Percentiles rank a stretch among this genome's conserved stretches.
Conservation (phyloP, 805 yeast genomes). For the Yamadazyma olivae region DNA sequence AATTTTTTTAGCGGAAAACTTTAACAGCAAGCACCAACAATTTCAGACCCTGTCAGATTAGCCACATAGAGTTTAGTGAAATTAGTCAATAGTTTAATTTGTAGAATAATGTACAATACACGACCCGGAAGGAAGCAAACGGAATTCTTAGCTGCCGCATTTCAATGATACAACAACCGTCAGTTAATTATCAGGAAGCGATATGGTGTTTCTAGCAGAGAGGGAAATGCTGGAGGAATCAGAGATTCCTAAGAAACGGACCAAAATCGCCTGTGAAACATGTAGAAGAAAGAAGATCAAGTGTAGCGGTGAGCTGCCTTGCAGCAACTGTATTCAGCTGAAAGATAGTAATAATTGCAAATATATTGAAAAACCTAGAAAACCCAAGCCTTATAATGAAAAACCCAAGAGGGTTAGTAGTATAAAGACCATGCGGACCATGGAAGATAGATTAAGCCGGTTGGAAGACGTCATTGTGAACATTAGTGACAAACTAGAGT, state of each 20-base stretch:
- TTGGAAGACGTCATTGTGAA: constrained; percentile 19
- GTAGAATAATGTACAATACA: no score
- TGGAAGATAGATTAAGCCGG: constrained; percentile 19
- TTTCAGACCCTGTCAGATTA: no score
- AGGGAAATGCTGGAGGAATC: not conserved
- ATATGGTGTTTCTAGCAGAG: no score
- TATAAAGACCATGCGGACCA: constrained; percentile 11
- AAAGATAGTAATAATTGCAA: constrained; percentile 18
- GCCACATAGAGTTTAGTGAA: no score
- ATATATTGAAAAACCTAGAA: constrained; percentile 19
- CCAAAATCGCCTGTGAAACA: constrained; percentile 28
- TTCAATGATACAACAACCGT: no score
- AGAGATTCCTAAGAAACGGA: constrained; percentile 17
- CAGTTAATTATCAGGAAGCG: no score
- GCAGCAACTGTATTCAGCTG: constrained; percentile 23
- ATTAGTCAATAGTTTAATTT: no score
- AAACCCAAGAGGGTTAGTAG: constrained; percentile 6
- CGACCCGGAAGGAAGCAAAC: no score
- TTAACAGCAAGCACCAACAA: no score
- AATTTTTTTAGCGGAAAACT: no score
- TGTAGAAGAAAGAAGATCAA: constrained; percentile 33
- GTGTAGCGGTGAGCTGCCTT: constrained; percentile 30
- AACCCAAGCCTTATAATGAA: constrained; percentile 3
- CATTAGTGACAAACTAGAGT: constrained; percentile 19
- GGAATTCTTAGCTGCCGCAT: no score